phyloP scores from a whole-genome alignment of 2,329 filamentous ascomycete species.

The Thielaviopsis cerberus region DNA sequence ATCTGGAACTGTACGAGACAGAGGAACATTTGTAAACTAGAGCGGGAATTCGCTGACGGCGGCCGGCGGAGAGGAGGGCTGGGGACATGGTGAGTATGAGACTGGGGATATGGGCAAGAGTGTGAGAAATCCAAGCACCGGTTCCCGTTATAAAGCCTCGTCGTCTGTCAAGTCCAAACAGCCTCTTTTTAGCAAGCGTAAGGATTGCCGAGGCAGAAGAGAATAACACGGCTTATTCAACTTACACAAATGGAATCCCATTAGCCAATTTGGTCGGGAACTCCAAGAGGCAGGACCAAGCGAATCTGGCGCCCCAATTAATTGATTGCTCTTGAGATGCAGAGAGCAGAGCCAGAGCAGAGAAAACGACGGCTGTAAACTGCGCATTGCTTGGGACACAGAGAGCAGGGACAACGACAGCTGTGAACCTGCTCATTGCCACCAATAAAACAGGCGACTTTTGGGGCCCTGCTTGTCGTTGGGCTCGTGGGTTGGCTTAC shows the following conservation, averaged over 20 bases:
- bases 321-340: no score
- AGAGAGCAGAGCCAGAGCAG: no score
- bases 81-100: background rate
- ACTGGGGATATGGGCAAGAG: no score
- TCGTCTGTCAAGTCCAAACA: no score
- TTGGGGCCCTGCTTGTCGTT: background rate
- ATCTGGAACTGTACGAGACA: no score
- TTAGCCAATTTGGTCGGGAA: background rate
- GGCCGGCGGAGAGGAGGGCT: background rate
- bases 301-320: background rate
- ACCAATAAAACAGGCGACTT: background rate
- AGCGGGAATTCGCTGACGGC: background rate
- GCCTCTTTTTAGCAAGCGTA: no score
- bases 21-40: background rate
- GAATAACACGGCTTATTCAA: background rate
- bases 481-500: background rate
- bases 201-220: background rate
- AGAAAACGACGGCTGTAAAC: background rate
- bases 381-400: background rate
- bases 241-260: background rate
- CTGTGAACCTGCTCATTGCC: background rate
- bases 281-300: constrained; percentile 2
- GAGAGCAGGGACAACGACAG: background rate
- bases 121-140: no score
- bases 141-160: no score